Evolutionary conservation across 495 filamentous ascomycete species (phyloP), one percentile per base, ranked within the genome.

Genomic region (Penicillium daleae): DNA sequence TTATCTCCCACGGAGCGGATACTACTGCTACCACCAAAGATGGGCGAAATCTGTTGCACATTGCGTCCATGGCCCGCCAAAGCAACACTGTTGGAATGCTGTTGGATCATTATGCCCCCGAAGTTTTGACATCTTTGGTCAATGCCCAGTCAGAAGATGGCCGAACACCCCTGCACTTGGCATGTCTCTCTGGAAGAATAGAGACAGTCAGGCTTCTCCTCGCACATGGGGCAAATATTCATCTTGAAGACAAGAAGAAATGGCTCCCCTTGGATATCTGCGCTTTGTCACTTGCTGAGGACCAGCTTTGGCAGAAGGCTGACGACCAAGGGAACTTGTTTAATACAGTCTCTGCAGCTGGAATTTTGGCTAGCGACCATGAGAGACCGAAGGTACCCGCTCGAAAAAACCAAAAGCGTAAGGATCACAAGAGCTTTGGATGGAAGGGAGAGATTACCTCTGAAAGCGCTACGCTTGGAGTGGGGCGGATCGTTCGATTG

Each of bases 1-100:
- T 83, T n/a, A 68, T 83, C n/a, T 31, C 58, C 13, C 64, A 64
- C 0, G 80, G 80, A 5, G 76, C 74, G 2, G 62, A 74, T 52
- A 26, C 65, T 15, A 61, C 62, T 9, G 40, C 39, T 13, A 27
- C 24, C 6, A 78, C 78, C 0, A 59, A 69, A 19, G 66, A 78
- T 15, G 67, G 72, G 1, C 58, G 67, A 17, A 80, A 73, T 10
- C 54, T 74, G 19, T 65, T 83, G 4, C 80, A 83, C 58, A 63
- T 80, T 22, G 79, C 78, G 8, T 67, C 75, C 4, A 56, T 62
- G 37, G 70, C 75, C 29, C 63, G 73, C 6, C 66, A 77, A 54
- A 71, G 63, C 40, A 80, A 80, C 53, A 64, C 70, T 8, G 61
- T 46, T 46, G 40, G 40, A 12, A 19, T 79, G 17, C 61, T 83